Conservation (phyloP, 1,139 yeast species). For the Yamadazyma sp. region DNA sequence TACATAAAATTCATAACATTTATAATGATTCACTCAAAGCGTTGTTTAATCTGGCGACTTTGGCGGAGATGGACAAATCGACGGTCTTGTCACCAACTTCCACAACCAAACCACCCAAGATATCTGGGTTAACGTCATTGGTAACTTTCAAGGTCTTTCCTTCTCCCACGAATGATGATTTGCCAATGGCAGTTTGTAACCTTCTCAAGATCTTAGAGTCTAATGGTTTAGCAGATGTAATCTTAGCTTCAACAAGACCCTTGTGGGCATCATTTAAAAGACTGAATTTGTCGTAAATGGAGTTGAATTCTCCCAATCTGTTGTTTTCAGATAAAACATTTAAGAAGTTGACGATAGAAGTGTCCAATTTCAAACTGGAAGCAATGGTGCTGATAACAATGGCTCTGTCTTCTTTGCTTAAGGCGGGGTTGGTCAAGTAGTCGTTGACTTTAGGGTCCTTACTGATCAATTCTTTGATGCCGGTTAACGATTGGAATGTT, state of each 20-base stretch:
- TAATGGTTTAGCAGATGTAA: constrained; percentile 84
- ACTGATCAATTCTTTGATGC: constrained; percentile 55
- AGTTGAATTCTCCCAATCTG: constrained; percentile 72
- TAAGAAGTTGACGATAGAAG: constrained; percentile 78
- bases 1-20: constrained; percentile 10
- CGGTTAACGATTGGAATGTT: constrained; percentile 65
- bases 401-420: constrained; percentile 73
- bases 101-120: constrained; percentile 93
- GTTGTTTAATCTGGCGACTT: constrained; percentile 86
- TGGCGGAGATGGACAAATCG: constrained; percentile 84
- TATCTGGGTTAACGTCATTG: constrained; percentile 84
- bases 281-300: constrained; percentile 70
- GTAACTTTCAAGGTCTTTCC: constrained; percentile 84
- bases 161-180: constrained; percentile 78
- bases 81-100: constrained; percentile 97
- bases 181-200: constrained; percentile 75
- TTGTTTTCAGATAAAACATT: constrained; percentile 90
- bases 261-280: constrained; percentile 83
- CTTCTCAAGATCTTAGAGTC: constrained; percentile 80
- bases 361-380: constrained; percentile 61
- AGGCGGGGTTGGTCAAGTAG: constrained; percentile 79
- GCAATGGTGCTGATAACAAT: constrained; percentile 64
- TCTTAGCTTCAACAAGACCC: constrained; percentile 91
- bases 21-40: constrained; percentile 82
- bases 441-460: constrained; percentile 63